Base-by-base conservation (phyloP, 768 basidiomycete species). In the Boletus vermiculosoides region DNA sequence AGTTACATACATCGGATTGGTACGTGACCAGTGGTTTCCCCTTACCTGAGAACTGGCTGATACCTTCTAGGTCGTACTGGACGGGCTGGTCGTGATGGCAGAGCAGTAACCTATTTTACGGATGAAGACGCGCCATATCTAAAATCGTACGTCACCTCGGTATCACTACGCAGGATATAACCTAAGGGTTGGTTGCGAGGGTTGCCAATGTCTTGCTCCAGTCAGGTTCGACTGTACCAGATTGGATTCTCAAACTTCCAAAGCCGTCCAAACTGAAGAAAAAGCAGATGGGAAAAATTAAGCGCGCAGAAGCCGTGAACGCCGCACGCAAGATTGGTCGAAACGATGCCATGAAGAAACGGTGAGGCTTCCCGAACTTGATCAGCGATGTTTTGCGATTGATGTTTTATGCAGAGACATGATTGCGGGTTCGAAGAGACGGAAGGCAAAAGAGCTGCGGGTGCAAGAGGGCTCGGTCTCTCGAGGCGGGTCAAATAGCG, bases 1-100 rank as follows among this genome's bases (percentile, higher is more conserved):
- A 94, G 91, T 66, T 99, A 99, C 67, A 83, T 99, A 42, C 97
- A 99, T 73, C 82, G 97, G 23, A 97, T 99, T 50, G 96, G 92
- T 88, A 37, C 46, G 76, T 66, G 55, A 36, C 25, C 52, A 20
- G 45, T 34, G 9, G 13, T 30, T 7, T 39, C 2, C 7, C 5
- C 22, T 23, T 41, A 3, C 28, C 16, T 9, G 20, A 31, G 48
- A 23, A 37, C 20, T 33, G 31, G 46, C 40, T 66, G 52, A 67
- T 50, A 16, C 47, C 28, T 50, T 20, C 22, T 47, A 92, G 90
- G 94, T 68, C 91, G 97, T 59, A 98, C 97, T 5, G 97, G 96
- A 22, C 84, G 97, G 52, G 95, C 95, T 18, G 96, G 94, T 8
- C 81, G 88, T 50, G 87, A 91, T 64, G 97, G 97, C 18, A 90